phyloP scores from a whole-genome alignment of 352 stramenopile species.

The Pythium utonaiense region DNA sequence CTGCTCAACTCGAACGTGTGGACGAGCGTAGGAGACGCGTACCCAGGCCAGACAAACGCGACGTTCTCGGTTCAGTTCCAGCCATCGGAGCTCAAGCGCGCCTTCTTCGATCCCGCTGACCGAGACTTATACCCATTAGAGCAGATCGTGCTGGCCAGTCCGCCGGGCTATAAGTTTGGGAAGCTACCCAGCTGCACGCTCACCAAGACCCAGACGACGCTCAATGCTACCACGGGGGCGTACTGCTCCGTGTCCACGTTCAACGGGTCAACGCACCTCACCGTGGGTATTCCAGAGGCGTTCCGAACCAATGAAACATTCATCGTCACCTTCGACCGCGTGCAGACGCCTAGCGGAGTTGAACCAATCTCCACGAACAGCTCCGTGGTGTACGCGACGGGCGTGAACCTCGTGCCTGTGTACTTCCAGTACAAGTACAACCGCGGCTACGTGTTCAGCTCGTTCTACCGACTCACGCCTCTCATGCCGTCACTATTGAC shows the following conservation, averaged over 20 bases:
- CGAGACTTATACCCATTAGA: slow-evolving; percentile 44
- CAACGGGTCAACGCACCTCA: slow-evolving; percentile 57
- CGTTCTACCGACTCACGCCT: slow-evolving; percentile 56
- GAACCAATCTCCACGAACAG: slow-evolving; percentile 20
- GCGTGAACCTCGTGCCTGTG: slow-evolving; percentile 56
- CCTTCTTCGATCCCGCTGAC: slow-evolving; percentile 43
- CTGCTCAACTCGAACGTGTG: slow-evolving; percentile 77
- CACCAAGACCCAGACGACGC: slow-evolving; percentile 18
- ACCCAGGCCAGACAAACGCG: slow-evolving; percentile 66
- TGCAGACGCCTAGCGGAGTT: slow-evolving; percentile 52
- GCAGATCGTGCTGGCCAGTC: slow-evolving; percentile 75
- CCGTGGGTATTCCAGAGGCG: slow-evolving; percentile 48
- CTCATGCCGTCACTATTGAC: slow-evolving; percentile 45
- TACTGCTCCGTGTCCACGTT: slow-evolving; percentile 38
- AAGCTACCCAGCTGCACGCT: slow-evolving; percentile 42
- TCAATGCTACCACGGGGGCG: background rate
- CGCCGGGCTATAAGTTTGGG: slow-evolving; percentile 61
- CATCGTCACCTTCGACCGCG: slow-evolving; percentile 56
- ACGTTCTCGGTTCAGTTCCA: slow-evolving; percentile 76
- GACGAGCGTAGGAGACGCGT: slow-evolving; percentile 44
- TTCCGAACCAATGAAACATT: slow-evolving; percentile 61
- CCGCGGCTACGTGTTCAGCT: slow-evolving; percentile 65
- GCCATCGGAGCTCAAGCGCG: slow-evolving; percentile 57
- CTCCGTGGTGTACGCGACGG: slow-evolving; percentile 43
- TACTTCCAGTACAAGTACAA: slow-evolving; percentile 77